Percentiles rank a stretch among this genome's conserved stretches.
Evolutionary conservation across 2,329 filamentous ascomycete species (phyloP).

Genomic region (Pezicula rhizophila): DNA sequence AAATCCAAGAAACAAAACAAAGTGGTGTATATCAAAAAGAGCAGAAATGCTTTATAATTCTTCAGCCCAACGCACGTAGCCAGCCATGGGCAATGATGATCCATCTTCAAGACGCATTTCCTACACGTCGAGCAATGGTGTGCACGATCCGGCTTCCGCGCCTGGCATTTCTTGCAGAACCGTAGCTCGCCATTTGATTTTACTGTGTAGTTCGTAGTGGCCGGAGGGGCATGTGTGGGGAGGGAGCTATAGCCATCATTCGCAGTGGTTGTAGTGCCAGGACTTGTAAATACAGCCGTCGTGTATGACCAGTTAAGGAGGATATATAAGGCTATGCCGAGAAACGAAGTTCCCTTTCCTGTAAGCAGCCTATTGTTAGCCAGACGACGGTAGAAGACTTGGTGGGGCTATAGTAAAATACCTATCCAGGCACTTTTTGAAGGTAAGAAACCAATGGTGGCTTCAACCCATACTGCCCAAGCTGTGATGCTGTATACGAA

Average conservation of each 20-base stretch:
- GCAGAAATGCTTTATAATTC: conserved; percentile 92
- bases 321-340: conserved; percentile 67
- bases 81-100: conserved; percentile 98
- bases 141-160: conserved; percentile 86
- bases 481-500: conserved; percentile 89
- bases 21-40: conserved; percentile 86
- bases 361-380: conserved; percentile 8
- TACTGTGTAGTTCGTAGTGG: conserved; percentile 76
- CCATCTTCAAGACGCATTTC: conserved; percentile 97
- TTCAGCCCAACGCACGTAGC: conserved; percentile 89
- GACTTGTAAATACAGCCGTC: conserved; percentile 85
- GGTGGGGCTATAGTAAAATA: conserved; percentile 28
- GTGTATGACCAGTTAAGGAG: conserved; percentile 88
- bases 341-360: conserved; percentile 51
- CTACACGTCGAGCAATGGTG: conserved; percentile 96
- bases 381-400: conserved; percentile 1
- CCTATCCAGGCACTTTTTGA: conserved; percentile 51
- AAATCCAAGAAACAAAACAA: conserved; percentile 81
- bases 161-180: conserved; percentile 97
- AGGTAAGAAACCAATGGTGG: conserved; percentile 60
- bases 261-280: conserved; percentile 61
- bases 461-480: conserved; percentile 87
- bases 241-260: conserved; percentile 71
- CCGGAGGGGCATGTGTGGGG: conserved; percentile 60
- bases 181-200: conserved; percentile 82